Conservation (phyloP, 768 basidiomycete genomes). For the Russula olivacea region DNA sequence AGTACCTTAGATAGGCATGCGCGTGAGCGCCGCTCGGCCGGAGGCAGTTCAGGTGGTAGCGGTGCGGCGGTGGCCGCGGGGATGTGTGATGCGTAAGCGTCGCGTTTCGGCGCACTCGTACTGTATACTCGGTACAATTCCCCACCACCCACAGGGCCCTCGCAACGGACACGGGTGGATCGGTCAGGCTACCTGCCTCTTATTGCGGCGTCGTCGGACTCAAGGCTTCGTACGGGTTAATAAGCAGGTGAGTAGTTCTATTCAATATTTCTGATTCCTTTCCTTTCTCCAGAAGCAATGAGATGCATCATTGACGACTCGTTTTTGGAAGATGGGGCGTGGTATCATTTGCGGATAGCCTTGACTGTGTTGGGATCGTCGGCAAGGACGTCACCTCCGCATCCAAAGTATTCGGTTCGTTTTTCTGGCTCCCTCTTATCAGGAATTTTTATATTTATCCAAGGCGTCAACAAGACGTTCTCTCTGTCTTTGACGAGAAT, state of each 20-base stretch:
- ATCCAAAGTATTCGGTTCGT: conserved; percentile 58
- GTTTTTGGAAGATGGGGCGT: conserved; percentile 66
- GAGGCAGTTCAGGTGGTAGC: conserved; percentile 93
- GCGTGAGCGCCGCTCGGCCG: conserved; percentile 57
- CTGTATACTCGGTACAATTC: neutral
- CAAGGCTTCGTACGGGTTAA: conserved; percentile 91
- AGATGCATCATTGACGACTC: neutral
- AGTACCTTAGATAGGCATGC: conserved; percentile 28
- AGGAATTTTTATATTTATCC: neutral
- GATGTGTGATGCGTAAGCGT: conserved; percentile 74
- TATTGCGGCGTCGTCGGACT: conserved; percentile 90
- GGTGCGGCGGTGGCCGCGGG: conserved; percentile 88
- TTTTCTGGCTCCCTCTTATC: neutral
- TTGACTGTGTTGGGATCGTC: conserved; percentile 90
- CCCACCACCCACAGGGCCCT: conserved; percentile 53
- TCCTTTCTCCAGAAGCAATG: no score
- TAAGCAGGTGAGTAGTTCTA: conserved; percentile 58
- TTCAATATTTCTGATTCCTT: no score
- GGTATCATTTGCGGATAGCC: conserved; percentile 87
- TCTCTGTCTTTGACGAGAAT: conserved; percentile 47
- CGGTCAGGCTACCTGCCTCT: conserved; percentile 85
- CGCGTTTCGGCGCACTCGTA: neutral
- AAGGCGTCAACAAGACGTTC: conserved; percentile 28
- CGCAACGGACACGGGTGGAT: conserved; percentile 94
- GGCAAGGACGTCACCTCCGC: conserved; percentile 47